Base-by-base conservation (phyloP, 169 alveolate species). In the Plasmodium cynomolgi region DNA sequence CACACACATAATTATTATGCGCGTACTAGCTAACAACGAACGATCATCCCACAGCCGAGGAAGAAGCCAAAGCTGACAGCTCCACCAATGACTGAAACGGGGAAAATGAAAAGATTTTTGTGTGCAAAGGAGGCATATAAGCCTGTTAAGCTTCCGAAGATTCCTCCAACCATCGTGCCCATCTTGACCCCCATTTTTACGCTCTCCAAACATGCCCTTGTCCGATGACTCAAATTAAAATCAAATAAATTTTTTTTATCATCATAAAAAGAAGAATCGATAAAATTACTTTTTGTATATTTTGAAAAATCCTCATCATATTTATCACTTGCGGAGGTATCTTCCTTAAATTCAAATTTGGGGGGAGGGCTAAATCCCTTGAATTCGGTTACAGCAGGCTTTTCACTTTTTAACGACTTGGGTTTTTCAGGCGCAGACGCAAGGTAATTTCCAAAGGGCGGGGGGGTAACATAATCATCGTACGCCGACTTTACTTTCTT, bases 121-220 rank as follows among this genome's bases (percentile, higher is more conserved):
- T 98, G 96, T 50, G 94, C 96, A 47, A 97, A 41, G 6, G 98
- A 96, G 20, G 98, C 97, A 73, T 98, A 98, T 33, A 96, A 54
- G 17, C 99, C 99, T 44, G 98, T 98, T 68, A 98, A 91, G 34
- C 97, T 96, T 0, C 99, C 99, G 84, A 98, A 98, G 47, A 98
- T 97, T n/a, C 98, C 98, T 29, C 99, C 99, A 41, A 98, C 98
- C 62, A 97, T 97, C 3, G 98, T 98, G 6, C 99, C 99, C 98
- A 97, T 98, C 83, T 98, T 98, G 81, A 96, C 96, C 11, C 99
- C 99, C 98, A 97, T 95, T 83, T 97, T 98, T 56, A 98, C 94
- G 83, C 98, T 97, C 34, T 97, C 99, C 72, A 97, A 83, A 92
- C 99, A 98, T 54, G 95, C 96, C 39, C 96, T 92, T 31, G 97